A percentile compares a stretch with the other conserved stretches of the same genome.
phyloP scores from a whole-genome alignment of 192 early-diverging fungal species.

The Thoreauomyces humboldtii region DNA sequence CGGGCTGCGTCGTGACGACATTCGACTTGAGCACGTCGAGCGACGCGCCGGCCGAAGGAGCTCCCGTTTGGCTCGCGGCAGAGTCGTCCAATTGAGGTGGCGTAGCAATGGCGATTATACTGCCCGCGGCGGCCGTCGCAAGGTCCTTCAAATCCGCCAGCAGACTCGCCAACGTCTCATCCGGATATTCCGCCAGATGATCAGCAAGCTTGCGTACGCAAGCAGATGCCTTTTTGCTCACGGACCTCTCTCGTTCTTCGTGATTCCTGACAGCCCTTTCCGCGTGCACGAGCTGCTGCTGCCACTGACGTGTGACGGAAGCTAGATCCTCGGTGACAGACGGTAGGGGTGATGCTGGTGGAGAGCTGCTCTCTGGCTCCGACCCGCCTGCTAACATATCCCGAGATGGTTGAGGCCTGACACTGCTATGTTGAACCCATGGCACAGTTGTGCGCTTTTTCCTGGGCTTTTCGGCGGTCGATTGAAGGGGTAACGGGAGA shows the following conservation, averaged over 20 bases:
- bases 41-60: neutral
- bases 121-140: neutral
- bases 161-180: neutral
- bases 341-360: neutral
- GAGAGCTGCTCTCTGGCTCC: neutral
- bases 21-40: neutral
- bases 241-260: conserved; percentile 8
- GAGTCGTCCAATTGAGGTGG: neutral
- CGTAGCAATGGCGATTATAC: neutral
- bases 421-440: conserved; percentile 19
- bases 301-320: neutral
- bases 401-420: neutral
- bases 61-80: too few relatives aligned
- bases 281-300: conserved; percentile 6
- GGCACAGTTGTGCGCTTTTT: conserved; percentile 13
- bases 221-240: neutral
- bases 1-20: neutral
- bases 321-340: neutral
- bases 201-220: neutral
- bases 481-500: neutral
- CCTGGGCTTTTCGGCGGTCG: neutral
- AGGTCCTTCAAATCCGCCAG: neutral
- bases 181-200: neutral
- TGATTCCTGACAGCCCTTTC: neutral
- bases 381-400: neutral